Base-by-base conservation (phyloP, 805 yeast genomes). In the Schwanniomyces pseudopolymorphus region DNA sequence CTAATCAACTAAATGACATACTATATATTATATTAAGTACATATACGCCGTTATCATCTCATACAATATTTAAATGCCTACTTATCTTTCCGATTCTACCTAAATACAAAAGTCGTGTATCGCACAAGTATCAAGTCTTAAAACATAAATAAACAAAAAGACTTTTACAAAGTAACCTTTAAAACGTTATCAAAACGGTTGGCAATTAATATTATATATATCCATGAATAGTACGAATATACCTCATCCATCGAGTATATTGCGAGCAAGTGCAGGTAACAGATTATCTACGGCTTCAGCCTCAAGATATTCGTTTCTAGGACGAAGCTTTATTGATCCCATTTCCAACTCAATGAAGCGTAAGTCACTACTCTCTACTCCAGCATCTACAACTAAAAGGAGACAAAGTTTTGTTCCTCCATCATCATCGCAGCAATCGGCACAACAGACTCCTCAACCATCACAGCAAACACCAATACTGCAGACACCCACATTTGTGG, bases 361-460 rank as follows among this genome's bases (percentile, higher is more conserved):
- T 33, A 51, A 63, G 42, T 67, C 70, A 13, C 52, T 65, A 13
- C 56, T 65, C 9, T 57, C 60, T 43, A 66, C 74, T 1, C 72
- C 74, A 13, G 71, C 71, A 6, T 62, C 66, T 42, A 58, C 61
- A 40, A 58, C 57, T 39, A 56, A 55, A 38, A 47, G 66, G 33
- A 49, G 63, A 22, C 63, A 57, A 43, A 59, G 64, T 39, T 47
- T 46, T 21, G 40, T 50, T 20, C 49, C 46, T 21, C 51, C 49
- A 42, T 44, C 51, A 42, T 40, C 56, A 39, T 47, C 53, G 39
- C 45, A 45, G 27, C 50, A 56, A 35, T 45, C 57, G 20, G 44
- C 54, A 31, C 58, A 52, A 36, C 61, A 54, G 19, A 42, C 47
- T 20, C 50, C 43, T 19, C 56, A 45, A 39, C 48, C 52, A n/a